Base-by-base conservation (phyloP, 116 monocot genomes). In the Papilionanthe hybrid region DNA sequence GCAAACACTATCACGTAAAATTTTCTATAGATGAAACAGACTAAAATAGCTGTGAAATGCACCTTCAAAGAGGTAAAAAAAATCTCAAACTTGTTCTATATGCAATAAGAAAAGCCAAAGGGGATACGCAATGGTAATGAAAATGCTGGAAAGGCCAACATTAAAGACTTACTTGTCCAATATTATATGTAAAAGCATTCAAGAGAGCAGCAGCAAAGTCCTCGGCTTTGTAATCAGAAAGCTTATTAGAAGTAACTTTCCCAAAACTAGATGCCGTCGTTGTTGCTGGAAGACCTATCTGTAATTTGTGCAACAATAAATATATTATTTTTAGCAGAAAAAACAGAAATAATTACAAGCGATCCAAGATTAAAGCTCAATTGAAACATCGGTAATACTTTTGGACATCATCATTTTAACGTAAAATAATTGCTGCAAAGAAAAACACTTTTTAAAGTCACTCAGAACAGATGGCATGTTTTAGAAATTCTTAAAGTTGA, bases 251-350 rank as follows among this genome's bases (percentile, higher is more conserved):
- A 58, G 77, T 84, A 72, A 92, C 92, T 79, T 92, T 92, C 37
- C 92, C 92, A 84, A 92, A 92, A 78, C 92, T 92, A 55, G 92
- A 43, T 74, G 92, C 92, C 55, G 89, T 92, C 29, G 92, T 92
- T 60, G 92, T 77, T 57, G 92, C 92, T 75, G 92, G 92, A 82
- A 92, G 89, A 80, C 85, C 87, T 80, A 77, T 76, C 87, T 87
- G 78, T 63, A 22, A 81, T 72, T 28, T 53, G 65, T 50, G 10
- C 55, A 68, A 25, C 4, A 67, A 76, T 20, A n/a, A 72, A 43
- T 4, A 42, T 5, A 72, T 18, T 43, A 42, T 7, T 72, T 69
- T 69, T 43, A 42, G 43, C 72, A 19, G 43, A n/a, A 72, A 13
- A 30, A 32, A 7, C 29, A 19, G 1, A 68, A 68, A 30, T 23